These are phyloP conservation scores for Arxiozyma telluris DNA, from an alignment of 1,139 yeast species.

Conservation along the genomic window DNA sequence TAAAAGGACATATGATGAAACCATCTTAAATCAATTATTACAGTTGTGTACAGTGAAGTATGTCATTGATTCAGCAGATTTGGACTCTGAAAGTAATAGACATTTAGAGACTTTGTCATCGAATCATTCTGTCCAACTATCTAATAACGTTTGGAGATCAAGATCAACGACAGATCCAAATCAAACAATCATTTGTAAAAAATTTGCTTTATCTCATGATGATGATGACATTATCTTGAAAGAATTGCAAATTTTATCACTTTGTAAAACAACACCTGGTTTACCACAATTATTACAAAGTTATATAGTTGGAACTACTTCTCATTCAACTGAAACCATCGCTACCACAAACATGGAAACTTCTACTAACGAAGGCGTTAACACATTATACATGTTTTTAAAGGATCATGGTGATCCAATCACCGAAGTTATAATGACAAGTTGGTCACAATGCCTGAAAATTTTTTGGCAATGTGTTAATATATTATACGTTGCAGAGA, in stretches of 20 bases:
- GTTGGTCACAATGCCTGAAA: slow-evolving; percentile 45
- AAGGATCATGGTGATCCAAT: slow-evolving; percentile 28
- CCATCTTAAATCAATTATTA: slow-evolving; percentile 19
- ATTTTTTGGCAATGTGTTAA: slow-evolving; percentile 47
- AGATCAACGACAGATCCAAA: slow-evolving; percentile 8
- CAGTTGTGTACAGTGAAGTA: slow-evolving; percentile 22
- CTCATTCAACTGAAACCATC: neutral
- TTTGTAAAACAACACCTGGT: slow-evolving; percentile 25
- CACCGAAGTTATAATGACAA: slow-evolving; percentile 26
- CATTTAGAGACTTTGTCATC: slow-evolving; percentile 10
- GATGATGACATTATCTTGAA: slow-evolving; percentile 21
- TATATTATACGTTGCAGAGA: slow-evolving; percentile 45
- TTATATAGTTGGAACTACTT: slow-evolving; percentile 11
- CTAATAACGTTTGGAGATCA: slow-evolving; percentile 17
- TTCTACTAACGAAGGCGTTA: slow-evolving; percentile 7
- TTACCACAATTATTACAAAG: slow-evolving; percentile 21
- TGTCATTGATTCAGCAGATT: slow-evolving; percentile 10
- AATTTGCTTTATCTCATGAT: slow-evolving; percentile 15
- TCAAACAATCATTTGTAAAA: slow-evolving; percentile 16
- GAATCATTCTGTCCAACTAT: slow-evolving; percentile 9
- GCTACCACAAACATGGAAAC: neutral
- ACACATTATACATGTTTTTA: slow-evolving; percentile 18
- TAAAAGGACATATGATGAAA: slow-evolving; percentile 22
- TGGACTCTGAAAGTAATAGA: slow-evolving; percentile 3
- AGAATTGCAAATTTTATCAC: slow-evolving; percentile 20